Conservation (phyloP, 495 filamentous ascomycete genomes). For the Neurospora sp. region DNA sequence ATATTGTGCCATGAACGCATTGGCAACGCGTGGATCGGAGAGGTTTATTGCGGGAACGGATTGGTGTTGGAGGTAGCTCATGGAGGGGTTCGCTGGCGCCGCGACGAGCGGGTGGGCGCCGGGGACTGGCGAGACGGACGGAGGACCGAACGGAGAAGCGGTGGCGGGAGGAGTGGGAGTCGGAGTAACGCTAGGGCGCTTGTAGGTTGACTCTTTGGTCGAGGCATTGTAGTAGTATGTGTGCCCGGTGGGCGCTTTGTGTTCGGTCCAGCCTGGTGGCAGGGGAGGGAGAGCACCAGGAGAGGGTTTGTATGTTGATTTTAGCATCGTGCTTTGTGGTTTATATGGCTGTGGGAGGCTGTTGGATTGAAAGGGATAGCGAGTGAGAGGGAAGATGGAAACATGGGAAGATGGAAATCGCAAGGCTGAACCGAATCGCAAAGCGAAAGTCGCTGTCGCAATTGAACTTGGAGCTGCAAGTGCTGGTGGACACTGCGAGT, state of each 20-base stretch:
- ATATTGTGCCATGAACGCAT: slow-evolving; percentile 40
- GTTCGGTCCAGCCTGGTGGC: slow-evolving; percentile 80
- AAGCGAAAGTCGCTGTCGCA: not conserved
- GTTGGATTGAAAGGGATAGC: not conserved
- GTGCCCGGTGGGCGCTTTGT: slow-evolving; percentile 83
- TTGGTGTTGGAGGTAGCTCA: slow-evolving; percentile 36
- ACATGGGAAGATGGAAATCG: not conserved
- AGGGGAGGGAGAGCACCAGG: slow-evolving; percentile 43
- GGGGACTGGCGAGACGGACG: not conserved
- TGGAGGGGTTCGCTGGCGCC: slow-evolving; percentile 18
- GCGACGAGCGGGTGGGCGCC: not conserved
- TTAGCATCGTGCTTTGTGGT: slow-evolving; percentile 38
- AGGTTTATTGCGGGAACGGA: slow-evolving; percentile 33
- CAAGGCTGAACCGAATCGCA: not conserved
- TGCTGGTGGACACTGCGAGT: not conserved
- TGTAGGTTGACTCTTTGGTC: slow-evolving; percentile 84
- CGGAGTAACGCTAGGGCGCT: slow-evolving; percentile 44
- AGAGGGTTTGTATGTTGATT: slow-evolving; percentile 51
- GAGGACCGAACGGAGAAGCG: slow-evolving; percentile 2
- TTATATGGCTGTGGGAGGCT: not conserved
- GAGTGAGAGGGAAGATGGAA: not conserved
- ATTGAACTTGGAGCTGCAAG: not conserved
- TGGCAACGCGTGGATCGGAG: slow-evolving; percentile 34
- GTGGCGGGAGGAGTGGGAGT: slow-evolving; percentile 12
- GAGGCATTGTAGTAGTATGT: slow-evolving; percentile 81